Conservation (phyloP, 163 green algal genomes). For the Scenedesmus sp. region DNA sequence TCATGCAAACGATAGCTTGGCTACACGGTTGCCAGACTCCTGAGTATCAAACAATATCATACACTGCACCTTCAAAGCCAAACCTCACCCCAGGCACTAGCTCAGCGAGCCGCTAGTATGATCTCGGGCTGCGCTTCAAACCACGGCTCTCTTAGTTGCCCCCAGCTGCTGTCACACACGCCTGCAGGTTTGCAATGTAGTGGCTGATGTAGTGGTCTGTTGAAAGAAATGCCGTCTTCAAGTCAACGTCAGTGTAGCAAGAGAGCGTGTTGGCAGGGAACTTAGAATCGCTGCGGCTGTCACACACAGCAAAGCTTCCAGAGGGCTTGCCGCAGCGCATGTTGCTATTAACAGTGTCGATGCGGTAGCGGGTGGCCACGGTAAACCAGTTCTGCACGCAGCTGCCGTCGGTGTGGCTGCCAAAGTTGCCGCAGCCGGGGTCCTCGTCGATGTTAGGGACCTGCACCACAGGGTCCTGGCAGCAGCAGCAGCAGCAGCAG, state of each 20-base stretch:
- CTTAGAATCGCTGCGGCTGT: background rate
- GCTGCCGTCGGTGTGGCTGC: background rate
- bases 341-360: background rate
- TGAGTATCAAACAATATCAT: too few species aligned
- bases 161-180: background rate
- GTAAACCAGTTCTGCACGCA: background rate
- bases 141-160: background rate
- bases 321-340: background rate
- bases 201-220: background rate
- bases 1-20: too few species aligned
- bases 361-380: background rate
- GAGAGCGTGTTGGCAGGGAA: background rate
- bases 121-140: too few species aligned
- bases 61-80: too few species aligned
- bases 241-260: background rate
- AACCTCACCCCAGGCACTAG: too few species aligned
- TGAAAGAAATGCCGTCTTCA: background rate
- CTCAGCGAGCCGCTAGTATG: too few species aligned
- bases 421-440: background rate
- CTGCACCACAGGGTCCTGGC: background rate
- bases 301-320: background rate
- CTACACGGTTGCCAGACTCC: too few species aligned
- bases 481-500: background rate
- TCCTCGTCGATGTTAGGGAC: background rate
- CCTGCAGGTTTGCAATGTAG: background rate